Conservation (phyloP, 805 yeast genomes). For the Pichia manshurica region DNA sequence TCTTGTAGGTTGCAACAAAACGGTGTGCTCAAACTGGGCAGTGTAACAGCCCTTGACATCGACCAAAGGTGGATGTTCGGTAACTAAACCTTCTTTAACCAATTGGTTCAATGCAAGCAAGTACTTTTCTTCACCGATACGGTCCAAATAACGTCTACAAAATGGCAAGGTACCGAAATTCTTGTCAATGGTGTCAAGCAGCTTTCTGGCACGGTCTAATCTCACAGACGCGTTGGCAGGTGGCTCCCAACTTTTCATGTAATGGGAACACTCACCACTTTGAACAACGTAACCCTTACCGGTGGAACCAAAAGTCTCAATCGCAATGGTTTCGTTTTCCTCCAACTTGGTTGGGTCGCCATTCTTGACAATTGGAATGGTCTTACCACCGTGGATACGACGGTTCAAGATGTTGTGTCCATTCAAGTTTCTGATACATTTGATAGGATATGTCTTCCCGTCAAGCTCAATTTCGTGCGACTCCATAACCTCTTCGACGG, state of each 20-base stretch:
- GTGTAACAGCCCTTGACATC: conserved; percentile 84
- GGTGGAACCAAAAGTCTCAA: conserved; percentile 96
- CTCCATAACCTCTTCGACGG: conserved; percentile 96
- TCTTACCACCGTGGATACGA: conserved; percentile 88
- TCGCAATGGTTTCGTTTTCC: conserved; percentile 96
- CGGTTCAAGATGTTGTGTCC: conserved; percentile 90
- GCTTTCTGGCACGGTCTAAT: conserved; percentile 60
- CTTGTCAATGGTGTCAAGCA: conserved; percentile 64
- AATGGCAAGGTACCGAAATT: conserved; percentile 94
- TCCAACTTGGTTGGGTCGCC: conserved; percentile 97
- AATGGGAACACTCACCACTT: conserved; percentile 93
- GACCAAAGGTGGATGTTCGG: conserved; percentile 88
- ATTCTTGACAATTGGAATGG: conserved; percentile 92
- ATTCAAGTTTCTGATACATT: conserved; percentile 84
- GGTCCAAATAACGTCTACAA: conserved; percentile 91
- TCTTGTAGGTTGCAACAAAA: conserved; percentile 79
- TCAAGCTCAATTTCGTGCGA: conserved; percentile 87
- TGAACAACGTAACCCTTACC: conserved; percentile 86
- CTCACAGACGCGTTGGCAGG: conserved; percentile 48
- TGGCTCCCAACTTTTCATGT: conserved; percentile 56
- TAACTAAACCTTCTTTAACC: conserved; percentile 81
- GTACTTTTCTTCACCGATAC: conserved; percentile 88
- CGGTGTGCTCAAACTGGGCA: conserved; percentile 95
- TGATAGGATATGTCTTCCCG: conserved; percentile 80
- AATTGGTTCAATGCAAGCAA: conserved; percentile 78